A percentile compares a stretch with the other conserved stretches of the same genome.
phyloP scores from a whole-genome alignment of 768 basidiomycete genomes.

The Auricularia sp. region DNA sequence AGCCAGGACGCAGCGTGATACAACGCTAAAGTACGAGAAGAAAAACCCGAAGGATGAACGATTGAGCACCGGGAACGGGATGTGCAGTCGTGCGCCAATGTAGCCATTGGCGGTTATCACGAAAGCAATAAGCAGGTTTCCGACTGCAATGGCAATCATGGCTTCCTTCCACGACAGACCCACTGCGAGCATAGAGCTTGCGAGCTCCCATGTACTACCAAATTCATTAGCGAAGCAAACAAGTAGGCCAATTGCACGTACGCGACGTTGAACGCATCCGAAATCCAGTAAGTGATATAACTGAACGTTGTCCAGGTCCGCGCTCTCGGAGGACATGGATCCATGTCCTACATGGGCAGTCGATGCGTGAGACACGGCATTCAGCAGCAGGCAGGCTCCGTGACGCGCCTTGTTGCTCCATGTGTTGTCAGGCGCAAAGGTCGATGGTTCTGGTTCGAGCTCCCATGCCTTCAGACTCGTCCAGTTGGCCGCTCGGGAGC shows the following conservation, averaged over 20 bases:
- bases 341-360: constrained; percentile 29
- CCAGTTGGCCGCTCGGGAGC: background rate
- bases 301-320: constrained; percentile 64
- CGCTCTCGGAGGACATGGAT: constrained; percentile 50
- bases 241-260: constrained; percentile 10
- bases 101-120: constrained; percentile 74
- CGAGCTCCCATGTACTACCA: constrained; percentile 46
- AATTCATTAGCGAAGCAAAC: constrained; percentile 11
- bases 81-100: constrained; percentile 52
- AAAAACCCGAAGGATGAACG: constrained; percentile 85
- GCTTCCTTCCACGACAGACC: constrained; percentile 55
- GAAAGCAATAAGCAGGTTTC: constrained; percentile 60
- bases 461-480: constrained; percentile 27
- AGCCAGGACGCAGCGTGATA: constrained; percentile 64
- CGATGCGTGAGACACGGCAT: no score
- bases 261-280: constrained; percentile 15
- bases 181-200: constrained; percentile 63
- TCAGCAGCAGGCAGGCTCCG: no score
- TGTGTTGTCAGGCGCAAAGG: constrained; percentile 46
- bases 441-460: constrained; percentile 41
- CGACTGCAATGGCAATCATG: constrained; percentile 58
- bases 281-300: constrained; percentile 52
- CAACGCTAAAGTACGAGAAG: constrained; percentile 78
- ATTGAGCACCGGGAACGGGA: constrained; percentile 65
- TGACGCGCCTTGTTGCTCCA: constrained; percentile 55